Evolutionary conservation across 2,329 filamentous ascomycete species (phyloP), one percentile per base, ranked within the genome.

Genomic region (Coniella lustricola): DNA sequence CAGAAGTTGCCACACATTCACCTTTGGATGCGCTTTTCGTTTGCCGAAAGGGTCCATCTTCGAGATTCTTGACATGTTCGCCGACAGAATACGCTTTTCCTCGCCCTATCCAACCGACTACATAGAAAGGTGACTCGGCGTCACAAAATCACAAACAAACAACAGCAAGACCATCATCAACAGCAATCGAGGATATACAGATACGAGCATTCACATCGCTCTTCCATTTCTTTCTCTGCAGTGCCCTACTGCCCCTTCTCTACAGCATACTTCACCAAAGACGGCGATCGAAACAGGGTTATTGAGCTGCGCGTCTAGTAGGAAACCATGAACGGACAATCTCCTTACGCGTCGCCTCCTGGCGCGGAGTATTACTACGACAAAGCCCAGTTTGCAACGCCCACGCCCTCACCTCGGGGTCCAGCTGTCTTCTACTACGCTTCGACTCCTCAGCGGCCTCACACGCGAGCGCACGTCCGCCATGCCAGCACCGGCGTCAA

Each of bases 51-150:
- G 35, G 17, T 46, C 16, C 35, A 46, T 59, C 61, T 58, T 63
- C 60, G 60, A 59, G 62, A 66, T 67, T 65, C 59, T 67, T 72
- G 69, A 70, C 68, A 80, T 80, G 77, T 80, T 75, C 65, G 71
- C 72, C 67, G 68, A 69, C 72, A 70, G 69, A 74, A 73, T 67
- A 73, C 68, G 68, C 61, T 68, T 66, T 65, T 71, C 68, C 65
- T 74, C 71, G 67, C 73, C 70, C 72, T 74, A 72, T 71, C 73
- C 73, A 63, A 73, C 74, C 75, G 74, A 77, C 70, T 72, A 75
- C 71, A 77, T 76, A 76, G 73, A 74, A 71, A 76, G 76, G 76
- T 79, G 76, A 79, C 75, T 29, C 66, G 68, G 69, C 64, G 62
- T 70, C 66, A 66, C 67, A 66, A 29, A 5, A 5, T 37, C 22